Evolutionary conservation across 495 filamentous ascomycete genomes (phyloP), one percentile per base, ranked within the genome.

Genomic region (Penicillium cosmopolitanum): DNA sequence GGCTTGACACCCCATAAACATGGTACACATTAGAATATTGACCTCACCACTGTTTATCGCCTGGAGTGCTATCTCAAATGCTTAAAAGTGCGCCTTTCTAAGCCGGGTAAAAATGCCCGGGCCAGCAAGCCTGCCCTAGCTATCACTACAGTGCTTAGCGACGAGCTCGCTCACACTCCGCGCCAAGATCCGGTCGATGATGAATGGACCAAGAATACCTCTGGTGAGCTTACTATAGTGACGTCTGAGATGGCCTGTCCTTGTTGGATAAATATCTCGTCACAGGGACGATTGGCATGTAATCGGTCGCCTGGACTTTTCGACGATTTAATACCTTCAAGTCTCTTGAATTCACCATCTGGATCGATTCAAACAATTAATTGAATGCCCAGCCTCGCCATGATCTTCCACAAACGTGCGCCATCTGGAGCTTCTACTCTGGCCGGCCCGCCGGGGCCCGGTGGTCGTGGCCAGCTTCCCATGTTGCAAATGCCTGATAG

Each of bases 401-500:
- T 62, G 53, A 28, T 50, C 16, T 50, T 59, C 31, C 64, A 60
- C 47, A 67, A 56, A 47, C 68, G 63, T 6, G 1, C 40, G 3
- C 13, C 47, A 0, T 57, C 62, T 5, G 53, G 67, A 35, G n/a
- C 35, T 1, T 64, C 65, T 12, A 60, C 60, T 4, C 50, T 66
- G 11, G 61, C 40, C 8, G 58, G 56, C 8, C 48, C 51, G 11
- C 31, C 47, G 18, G 50, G 51, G 3, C 48, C 60, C n/a, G 51
- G 56, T 2, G 46, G 55, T 5, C 60, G 61, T 42, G 18, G 64
- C 50, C 69, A 74, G 66, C 66, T 80, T 13, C 77, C 77, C 6
- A 80, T 80, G 77, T 64, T 80, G 34, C 60, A 68, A 34, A 42
- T 75, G 11, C 66, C 73, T 0, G 73, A 78, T 42, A 74, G 48